Percentiles rank a stretch among this genome's conserved stretches.
These are phyloP conservation scores for Candida sojae DNA, from an alignment of 1,139 yeast genomes.

Conservation along the genomic window DNA sequence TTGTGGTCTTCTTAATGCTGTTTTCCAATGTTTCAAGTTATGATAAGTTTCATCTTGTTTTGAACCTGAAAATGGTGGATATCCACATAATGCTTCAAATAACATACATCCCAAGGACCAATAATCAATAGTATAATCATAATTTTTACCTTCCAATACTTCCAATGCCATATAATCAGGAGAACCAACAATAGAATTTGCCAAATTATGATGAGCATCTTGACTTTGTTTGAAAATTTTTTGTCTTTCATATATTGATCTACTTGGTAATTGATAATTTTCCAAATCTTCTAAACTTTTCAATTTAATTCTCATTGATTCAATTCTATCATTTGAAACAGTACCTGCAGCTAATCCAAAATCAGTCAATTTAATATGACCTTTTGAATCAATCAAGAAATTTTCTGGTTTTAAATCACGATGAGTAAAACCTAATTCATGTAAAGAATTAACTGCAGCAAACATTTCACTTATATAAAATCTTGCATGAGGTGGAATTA, in stretches of 20 bases:
- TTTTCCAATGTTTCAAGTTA: slow-evolving; percentile 91
- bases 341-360: slow-evolving; percentile 98
- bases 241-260: slow-evolving; percentile 86
- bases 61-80: slow-evolving; percentile 95
- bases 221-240: slow-evolving; percentile 77
- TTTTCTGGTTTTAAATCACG: slow-evolving; percentile 98
- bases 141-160: slow-evolving; percentile 89
- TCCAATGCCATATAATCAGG: slow-evolving; percentile 99
- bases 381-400: slow-evolving; percentile 89
- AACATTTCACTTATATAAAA: slow-evolving; percentile 97
- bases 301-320: slow-evolving; percentile 84
- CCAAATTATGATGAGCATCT: slow-evolving; percentile 69
- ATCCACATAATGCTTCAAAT: slow-evolving; percentile 91
- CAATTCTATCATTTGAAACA: slow-evolving; percentile 89
- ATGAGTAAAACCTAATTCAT: slow-evolving; percentile 93
- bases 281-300: slow-evolving; percentile 70
- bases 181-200: slow-evolving; percentile 95
- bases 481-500: slow-evolving; percentile 93
- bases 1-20: slow-evolving; percentile 84
- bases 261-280: slow-evolving; percentile 69
- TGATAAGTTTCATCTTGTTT: slow-evolving; percentile 93
- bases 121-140: slow-evolving; percentile 95
- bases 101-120: slow-evolving; percentile 98
- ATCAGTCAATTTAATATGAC: slow-evolving; percentile 95
- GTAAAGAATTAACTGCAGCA: slow-evolving; percentile 88